These are phyloP conservation scores for Moelleriella libera DNA, from an alignment of 2,329 filamentous ascomycete genomes.

Conservation along the genomic window DNA sequence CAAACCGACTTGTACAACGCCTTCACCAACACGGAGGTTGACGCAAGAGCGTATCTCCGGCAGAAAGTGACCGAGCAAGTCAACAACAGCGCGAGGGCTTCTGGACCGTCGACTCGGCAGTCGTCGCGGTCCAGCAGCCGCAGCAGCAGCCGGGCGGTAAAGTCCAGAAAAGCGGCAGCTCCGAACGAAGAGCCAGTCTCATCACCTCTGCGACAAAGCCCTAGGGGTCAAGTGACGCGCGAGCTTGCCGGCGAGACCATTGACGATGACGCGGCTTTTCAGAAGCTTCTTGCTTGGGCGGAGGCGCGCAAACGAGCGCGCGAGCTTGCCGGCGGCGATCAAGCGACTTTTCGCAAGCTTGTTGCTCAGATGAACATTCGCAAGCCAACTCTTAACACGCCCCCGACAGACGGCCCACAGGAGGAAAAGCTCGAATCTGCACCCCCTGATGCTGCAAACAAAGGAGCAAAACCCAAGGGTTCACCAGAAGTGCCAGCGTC, in stretches of 20 bases:
- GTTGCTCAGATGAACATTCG: too few species aligned
- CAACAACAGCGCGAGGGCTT: constrained; percentile 13
- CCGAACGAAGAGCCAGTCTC: constrained; percentile 9
- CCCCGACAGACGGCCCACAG: too few species aligned
- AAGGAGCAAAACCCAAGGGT: constrained; percentile 12
- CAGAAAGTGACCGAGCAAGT: constrained; percentile 60
- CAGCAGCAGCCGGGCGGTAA: constrained; percentile 15
- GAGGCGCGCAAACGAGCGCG: too few species aligned
- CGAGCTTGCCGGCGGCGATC: too few species aligned
- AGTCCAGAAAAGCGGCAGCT: constrained; percentile 6
- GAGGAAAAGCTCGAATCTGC: too few species aligned
- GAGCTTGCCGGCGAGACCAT: background rate
- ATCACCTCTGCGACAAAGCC: constrained; percentile 21
- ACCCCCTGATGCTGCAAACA: constrained; percentile 9
- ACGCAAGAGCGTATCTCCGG: constrained; percentile 65
- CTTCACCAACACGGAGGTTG: constrained; percentile 40
- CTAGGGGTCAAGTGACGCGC: constrained; percentile 14
- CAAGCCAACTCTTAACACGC: too few species aligned
- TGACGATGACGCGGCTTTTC: background rate
- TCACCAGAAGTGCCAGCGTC: constrained; percentile 5
- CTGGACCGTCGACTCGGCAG: constrained; percentile 16
- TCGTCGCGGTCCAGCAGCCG: constrained; percentile 25
- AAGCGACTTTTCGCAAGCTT: too few species aligned
- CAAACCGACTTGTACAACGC: constrained; percentile 80
- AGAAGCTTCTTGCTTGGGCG: too few species aligned